A percentile compares a stretch with the other conserved stretches of the same genome.
These are phyloP conservation scores for Baudoinia panamericana DNA, from an alignment of 495 filamentous ascomycete genomes.

Conservation along the genomic window DNA sequence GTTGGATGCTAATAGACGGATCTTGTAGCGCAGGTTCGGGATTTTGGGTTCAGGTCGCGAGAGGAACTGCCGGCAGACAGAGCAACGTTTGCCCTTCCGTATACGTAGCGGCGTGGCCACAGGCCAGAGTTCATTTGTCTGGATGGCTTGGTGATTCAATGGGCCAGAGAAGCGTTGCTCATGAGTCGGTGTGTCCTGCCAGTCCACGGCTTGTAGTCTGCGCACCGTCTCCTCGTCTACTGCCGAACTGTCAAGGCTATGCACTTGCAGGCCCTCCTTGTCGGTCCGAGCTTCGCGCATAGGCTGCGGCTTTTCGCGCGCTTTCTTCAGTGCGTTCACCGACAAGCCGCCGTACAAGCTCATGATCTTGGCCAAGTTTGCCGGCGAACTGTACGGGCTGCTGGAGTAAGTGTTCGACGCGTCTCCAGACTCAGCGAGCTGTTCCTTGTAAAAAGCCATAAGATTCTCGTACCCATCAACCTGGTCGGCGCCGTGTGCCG, in stretches of 20 bases:
- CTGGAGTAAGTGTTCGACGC: conserved; percentile 33
- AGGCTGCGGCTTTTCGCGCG: conserved; percentile 40
- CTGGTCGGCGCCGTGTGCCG: conserved; percentile 5
- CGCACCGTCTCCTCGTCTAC: conserved; percentile 35
- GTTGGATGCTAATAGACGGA: conserved; percentile 74
- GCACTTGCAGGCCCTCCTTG: conserved; percentile 53
- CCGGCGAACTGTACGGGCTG: conserved; percentile 58
- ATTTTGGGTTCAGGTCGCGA: conserved; percentile 85
- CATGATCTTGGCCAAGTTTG: conserved; percentile 76
- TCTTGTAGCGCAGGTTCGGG: conserved; percentile 70
- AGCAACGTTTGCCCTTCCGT: conserved; percentile 85
- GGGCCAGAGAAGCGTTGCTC: conserved; percentile 40
- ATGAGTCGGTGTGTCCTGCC: conserved; percentile 41
- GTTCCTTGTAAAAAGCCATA: conserved; percentile 35
- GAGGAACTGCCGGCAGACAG: conserved; percentile 85
- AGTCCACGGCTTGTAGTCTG: conserved; percentile 37
- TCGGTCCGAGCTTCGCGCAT: conserved; percentile 67
- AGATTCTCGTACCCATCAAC: conserved; percentile 29
- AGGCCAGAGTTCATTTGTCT: conserved; percentile 59
- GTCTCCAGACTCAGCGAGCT: conserved; percentile 47
- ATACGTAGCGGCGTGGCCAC: conserved; percentile 70
- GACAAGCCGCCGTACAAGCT: conserved; percentile 64
- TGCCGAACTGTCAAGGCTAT: conserved; percentile 32
- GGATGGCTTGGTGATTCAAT: conserved; percentile 35
- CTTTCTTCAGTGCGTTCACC: conserved; percentile 50